These are phyloP conservation scores for Rosa chinensis DNA, from an alignment of 306 rosid species.

Conservation along the genomic window DNA sequence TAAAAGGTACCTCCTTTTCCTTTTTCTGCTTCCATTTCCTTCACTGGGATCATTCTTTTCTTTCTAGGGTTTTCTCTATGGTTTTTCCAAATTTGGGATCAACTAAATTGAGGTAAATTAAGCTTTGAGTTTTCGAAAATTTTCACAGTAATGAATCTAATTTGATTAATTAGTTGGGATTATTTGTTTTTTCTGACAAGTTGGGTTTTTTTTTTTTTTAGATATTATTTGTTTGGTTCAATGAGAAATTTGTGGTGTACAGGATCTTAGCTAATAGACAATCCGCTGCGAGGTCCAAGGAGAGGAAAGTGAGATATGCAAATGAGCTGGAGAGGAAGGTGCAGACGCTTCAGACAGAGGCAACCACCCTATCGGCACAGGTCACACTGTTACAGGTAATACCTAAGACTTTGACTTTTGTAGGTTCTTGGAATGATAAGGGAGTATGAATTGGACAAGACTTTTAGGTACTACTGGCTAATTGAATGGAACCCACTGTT, in stretches of 20 bases:
- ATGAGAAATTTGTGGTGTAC: constrained; percentile 22
- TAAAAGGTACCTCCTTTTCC: constrained; percentile 45
- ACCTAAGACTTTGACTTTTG: constrained; percentile 18
- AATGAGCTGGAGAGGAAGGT: constrained; percentile 93
- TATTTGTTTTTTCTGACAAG: too few relatives aligned
- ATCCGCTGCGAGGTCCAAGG: constrained; percentile 97
- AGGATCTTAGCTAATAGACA: constrained; percentile 96
- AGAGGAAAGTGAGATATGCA: constrained; percentile 86
- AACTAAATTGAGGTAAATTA: not conserved
- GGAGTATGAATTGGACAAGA: constrained; percentile 17
- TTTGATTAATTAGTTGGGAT: not conserved
- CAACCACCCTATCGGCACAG: constrained; percentile 93
- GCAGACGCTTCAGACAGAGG: constrained; percentile 94
- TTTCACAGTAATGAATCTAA: not conserved
- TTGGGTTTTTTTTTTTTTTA: not conserved
- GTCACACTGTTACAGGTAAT: constrained; percentile 85
- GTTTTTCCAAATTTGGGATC: not conserved
- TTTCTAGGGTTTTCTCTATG: not conserved
- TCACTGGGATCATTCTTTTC: not conserved
- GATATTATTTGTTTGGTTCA: not conserved
- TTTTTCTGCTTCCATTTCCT: not conserved
- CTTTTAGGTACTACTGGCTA: constrained; percentile 11
- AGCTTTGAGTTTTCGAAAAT: not conserved
- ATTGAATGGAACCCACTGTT: not conserved
- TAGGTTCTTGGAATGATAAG: not conserved